Evolutionary conservation across 352 stramenopile genomes (phyloP).

Genomic region (Pythium dissimile): DNA sequence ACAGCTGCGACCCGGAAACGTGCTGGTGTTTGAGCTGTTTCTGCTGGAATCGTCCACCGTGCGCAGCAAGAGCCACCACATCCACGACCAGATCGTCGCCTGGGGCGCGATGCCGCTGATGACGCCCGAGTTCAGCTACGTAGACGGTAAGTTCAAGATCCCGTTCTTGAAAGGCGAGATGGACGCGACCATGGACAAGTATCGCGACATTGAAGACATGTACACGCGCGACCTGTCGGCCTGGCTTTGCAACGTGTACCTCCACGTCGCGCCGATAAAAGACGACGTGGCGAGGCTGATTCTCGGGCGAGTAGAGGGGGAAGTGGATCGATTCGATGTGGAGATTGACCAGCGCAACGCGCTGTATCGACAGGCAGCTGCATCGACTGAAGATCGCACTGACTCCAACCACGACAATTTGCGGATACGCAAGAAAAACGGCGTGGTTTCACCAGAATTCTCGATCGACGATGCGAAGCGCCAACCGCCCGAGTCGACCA

Average conservation of each 20-base stretch:
- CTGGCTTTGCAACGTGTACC: slow-evolving; percentile 91
- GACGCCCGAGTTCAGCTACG: slow-evolving; percentile 50
- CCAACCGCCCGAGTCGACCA: background rate
- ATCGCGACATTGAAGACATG: slow-evolving; percentile 61
- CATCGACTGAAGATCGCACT: background rate
- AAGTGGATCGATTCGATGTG: slow-evolving; percentile 31
- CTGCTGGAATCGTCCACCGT: background rate
- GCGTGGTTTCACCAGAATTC: background rate
- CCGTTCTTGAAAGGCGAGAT: slow-evolving; percentile 82
- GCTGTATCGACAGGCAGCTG: slow-evolving; percentile 24
- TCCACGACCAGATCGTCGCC: slow-evolving; percentile 69
- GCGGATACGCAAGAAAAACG: slow-evolving; percentile 15
- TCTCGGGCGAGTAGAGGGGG: background rate
- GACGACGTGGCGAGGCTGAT: slow-evolving; percentile 27
- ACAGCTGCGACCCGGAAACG: slow-evolving; percentile 53
- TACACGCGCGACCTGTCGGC: slow-evolving; percentile 65
- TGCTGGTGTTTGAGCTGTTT: slow-evolving; percentile 56
- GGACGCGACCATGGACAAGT: slow-evolving; percentile 78
- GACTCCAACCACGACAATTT: background rate
- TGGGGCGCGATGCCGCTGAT: slow-evolving; percentile 81
- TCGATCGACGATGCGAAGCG: background rate
- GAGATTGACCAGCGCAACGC: slow-evolving; percentile 50
- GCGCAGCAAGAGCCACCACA: background rate
- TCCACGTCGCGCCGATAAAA: slow-evolving; percentile 57
- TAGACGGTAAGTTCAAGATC: slow-evolving; percentile 82